phyloP scores from a whole-genome alignment of 2,329 filamentous ascomycete species.

The Penicillium sp. region DNA sequence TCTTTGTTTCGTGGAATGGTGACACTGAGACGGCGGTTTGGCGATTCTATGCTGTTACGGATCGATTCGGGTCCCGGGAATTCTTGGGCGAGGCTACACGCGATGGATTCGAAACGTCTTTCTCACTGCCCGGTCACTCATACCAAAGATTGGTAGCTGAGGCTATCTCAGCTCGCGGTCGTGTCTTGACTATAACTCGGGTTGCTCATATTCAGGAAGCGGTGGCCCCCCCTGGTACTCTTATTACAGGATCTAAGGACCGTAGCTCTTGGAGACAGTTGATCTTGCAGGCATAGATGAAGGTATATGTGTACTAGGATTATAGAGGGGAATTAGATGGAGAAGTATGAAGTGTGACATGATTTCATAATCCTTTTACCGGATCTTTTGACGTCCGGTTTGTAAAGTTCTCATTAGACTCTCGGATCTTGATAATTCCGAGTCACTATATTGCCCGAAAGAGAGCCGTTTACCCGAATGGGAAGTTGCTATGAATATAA shows the following conservation, averaged over 20 bases:
- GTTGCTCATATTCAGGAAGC: conserved; percentile 21
- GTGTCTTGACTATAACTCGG: conserved; percentile 27
- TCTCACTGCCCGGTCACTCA: conserved; percentile 18
- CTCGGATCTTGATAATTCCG: not conserved
- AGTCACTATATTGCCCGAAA: not conserved
- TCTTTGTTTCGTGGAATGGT: conserved; percentile 58
- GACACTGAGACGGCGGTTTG: conserved; percentile 49
- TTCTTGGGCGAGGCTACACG: conserved; percentile 29
- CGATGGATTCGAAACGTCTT: conserved; percentile 32
- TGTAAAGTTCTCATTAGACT: not conserved
- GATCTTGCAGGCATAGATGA: conserved; percentile 10
- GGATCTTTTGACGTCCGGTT: not conserved
- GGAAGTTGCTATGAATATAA: not conserved
- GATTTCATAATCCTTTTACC: not conserved
- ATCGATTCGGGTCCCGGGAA: conserved; percentile 24
- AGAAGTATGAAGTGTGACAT: not conserved
- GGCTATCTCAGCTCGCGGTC: conserved; percentile 27
- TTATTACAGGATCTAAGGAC: not conserved
- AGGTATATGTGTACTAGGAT: no score
- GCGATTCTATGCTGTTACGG: conserved; percentile 49
- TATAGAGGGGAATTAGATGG: no score
- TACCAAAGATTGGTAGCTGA: conserved; percentile 45
- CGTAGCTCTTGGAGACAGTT: conserved; percentile 8
- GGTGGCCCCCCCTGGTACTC: conserved; percentile 16
- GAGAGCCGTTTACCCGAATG: not conserved